Percentiles rank a stretch among this genome's conserved stretches.
Conservation (phyloP, 208 protist species). For the Sergeia podlipaevii region DNA sequence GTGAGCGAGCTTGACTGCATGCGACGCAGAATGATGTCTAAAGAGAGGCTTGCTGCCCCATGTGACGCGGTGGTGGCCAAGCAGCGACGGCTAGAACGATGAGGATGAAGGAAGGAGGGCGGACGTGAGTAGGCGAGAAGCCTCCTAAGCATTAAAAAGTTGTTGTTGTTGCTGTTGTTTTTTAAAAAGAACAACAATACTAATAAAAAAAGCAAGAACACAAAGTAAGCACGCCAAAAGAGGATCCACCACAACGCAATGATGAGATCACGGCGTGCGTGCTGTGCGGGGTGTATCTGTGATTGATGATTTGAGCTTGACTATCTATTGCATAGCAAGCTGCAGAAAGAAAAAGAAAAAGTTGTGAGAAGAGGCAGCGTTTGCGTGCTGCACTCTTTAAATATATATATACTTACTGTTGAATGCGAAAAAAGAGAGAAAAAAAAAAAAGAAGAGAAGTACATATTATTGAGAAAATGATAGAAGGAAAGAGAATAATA, state of each 20-base stretch:
- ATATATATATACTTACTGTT: neutral
- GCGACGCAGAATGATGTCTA: constrained; percentile 69
- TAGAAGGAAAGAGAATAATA: constrained; percentile 10
- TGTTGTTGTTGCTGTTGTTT: neutral
- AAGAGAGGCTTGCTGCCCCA: constrained; percentile 36
- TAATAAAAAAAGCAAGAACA: too few species aligned
- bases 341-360: too few species aligned
- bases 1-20: constrained; percentile 72
- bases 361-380: too few species aligned
- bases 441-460: constrained; percentile 1
- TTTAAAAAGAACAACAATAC: too few species aligned
- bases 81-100: neutral
- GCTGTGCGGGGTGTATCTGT: neutral
- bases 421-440: neutral
- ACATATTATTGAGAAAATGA: neutral
- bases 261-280: too few species aligned
- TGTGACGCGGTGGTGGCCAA: neutral
- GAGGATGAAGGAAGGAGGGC: constrained; percentile 1
- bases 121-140: too few species aligned
- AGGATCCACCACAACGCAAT: too few species aligned
- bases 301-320: too few species aligned
- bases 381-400: neutral
- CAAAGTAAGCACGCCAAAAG: too few species aligned
- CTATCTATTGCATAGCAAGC: too few species aligned
- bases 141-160: neutral